Evolutionary conservation across 495 filamentous ascomycete species (phyloP), one percentile per base, ranked within the genome.

Genomic region (Lasiosphaeria miniovina): DNA sequence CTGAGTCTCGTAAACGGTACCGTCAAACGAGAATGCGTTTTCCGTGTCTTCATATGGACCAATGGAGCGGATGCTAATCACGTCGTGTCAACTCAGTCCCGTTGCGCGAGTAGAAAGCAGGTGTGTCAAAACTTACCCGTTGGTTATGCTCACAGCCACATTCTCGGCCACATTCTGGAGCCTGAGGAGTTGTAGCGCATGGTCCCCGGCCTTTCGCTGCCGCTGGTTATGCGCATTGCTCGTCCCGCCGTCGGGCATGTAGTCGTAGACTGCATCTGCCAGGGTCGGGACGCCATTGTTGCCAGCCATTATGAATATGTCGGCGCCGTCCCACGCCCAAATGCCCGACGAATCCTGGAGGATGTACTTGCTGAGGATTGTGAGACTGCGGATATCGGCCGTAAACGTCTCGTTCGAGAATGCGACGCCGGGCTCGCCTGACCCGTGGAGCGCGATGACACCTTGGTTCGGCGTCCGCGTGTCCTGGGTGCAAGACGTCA

Each of bases 121-220:
- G n/a, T n/a, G n/a, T n/a, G n/a, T n/a, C n/a, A n/a, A n/a, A n/a
- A n/a, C 38, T 41, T 3, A 41, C 45, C 59, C 59, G 32, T 61
- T 61, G 4, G 59, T 61, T n/a, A 61, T 56, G 53, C 59, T 61
- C 17, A 61, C 59, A 14, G 59, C 59, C 45, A 61, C n/a, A 24
- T 61, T 61, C 6, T 36, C 43, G 14, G 59, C 48, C 32, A 51
- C 34, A 33, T 50, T 61, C 9, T 52, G 52, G 32, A 61, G 34
- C 52, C 59, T 49, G 11, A 31, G 43, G 15, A 35, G 6, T 36
- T 61, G 52, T 4, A 55, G 33, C 7, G 32, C 52, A 31, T 36
- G 9, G 34, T 61, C 52, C 24, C 40, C 53, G 32, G 32, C 5
- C 15, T 36, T 31, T 1, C 50, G 12, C 32, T 35, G 34, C 43